Base-by-base conservation (phyloP, 2,329 filamentous ascomycete genomes). In the Aspergillus piperis region DNA sequence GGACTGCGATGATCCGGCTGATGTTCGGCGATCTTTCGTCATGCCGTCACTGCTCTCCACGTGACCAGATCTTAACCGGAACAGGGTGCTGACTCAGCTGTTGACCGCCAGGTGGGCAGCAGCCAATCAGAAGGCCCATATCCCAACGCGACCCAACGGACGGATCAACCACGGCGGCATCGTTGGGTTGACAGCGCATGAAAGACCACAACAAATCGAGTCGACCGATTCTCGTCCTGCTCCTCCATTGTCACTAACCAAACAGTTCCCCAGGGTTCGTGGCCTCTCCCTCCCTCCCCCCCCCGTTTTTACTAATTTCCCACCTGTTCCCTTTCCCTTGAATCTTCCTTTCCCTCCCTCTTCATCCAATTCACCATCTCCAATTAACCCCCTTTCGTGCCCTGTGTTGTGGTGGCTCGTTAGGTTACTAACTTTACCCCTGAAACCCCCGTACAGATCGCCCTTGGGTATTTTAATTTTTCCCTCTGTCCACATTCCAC, bases 201-300 rank as follows among this genome's bases (percentile, higher is more conserved):
- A 77, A 79, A 76, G 77, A 58, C 78, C 77, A 79, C 80, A 78
- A 80, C 78, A 78, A 79, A 78, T 65, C 44, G 56, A 62, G 59
- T 62, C 54, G 62, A 60, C 77, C 77, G 76, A 75, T 73, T 73
- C 58, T 56, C 49, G 42, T 42, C 56, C 25, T 52, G 51, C 42
- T 58, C 57, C 38, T 42, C 27, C 52, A 42, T 55, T 47, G 53
- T 44, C 53, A 42, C 41, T 55, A 55, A 55, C 30, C 42, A 39
- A 53, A 25, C 53, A 47, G 25, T 57, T 62, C 48, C 61, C 63
- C 58, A 63, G 62, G 59, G 49, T 53, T 61, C 32, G 38, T 54
- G 36, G 21, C 32, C 53, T 39, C 41, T 32, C 21, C 53, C 38
- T 13, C 25, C n/a, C 25, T 5, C 11, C 51, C 57, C 51, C 57